Base-by-base conservation (phyloP, 1,139 yeast genomes). In the Eremothecium cymbalariae region DNA sequence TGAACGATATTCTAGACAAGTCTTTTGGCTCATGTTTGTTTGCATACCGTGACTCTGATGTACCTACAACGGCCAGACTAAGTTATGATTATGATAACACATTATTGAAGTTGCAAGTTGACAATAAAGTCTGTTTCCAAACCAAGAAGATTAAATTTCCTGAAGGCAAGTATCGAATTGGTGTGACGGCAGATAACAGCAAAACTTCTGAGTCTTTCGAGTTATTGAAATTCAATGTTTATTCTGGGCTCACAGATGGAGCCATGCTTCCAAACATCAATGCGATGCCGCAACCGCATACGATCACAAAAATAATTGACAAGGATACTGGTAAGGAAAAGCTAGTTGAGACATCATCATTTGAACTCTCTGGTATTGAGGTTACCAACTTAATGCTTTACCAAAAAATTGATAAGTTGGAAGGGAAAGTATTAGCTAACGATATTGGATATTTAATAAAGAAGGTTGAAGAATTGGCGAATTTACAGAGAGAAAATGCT, bases 121-220 rank as follows among this genome's bases (percentile, higher is more conserved):
- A 81, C 53, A 81, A 81, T 51, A 74, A 71, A 46, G 63, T 81
- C 37, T 76, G 86, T 51, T 74, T 80, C 58, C 76, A 75, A 51
- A 77, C 86, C 0, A 69, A 72, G 41, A 56, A 69, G 36, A 61
- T 80, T 26, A 48, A 54, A 17, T 29, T 55, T 4, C 47, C 47
- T 4, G 26, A 22, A 14, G 47, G 57, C 11, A 29, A 42, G 3
- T 52, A 50, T 24, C 63, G 57, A 36, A 46, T 79, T 34, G 85
- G 85, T 38, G 57, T 74, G 3, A 62, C 76, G 20, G 80, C 77
- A 52, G 41, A 68, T 63, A 39, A 68, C 56, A 53, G 48, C 34
- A 26, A 48, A 32, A 43, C 51, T 26, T 50, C 55, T 27, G 88
- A 79, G 50, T 63, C 66, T 23, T 77, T 72, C 52, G 90, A 80